Percentiles rank a stretch among this genome's conserved stretches.
These are phyloP conservation scores for Ophiostoma sp. DNA, from an alignment of 2,329 filamentous ascomycete genomes.

Conservation along the genomic window DNA sequence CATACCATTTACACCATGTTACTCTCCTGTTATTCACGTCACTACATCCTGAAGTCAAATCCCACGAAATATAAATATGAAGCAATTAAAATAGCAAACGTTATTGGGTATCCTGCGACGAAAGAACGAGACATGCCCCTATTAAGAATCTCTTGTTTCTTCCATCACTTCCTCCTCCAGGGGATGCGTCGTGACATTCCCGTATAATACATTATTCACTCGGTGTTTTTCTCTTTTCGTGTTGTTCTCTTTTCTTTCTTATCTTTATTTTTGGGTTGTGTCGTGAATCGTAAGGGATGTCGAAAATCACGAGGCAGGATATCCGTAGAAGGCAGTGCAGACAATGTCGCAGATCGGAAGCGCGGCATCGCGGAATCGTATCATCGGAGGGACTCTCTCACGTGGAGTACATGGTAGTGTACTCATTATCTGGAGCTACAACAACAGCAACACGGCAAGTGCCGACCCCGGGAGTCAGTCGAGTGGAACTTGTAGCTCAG, in stretches of 20 bases:
- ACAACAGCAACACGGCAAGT: slow-evolving; percentile 3
- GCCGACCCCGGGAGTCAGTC: slow-evolving; percentile 14
- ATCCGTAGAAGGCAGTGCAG: no score
- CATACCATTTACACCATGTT: neutral
- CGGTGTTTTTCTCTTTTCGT: neutral
- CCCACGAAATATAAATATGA: neutral
- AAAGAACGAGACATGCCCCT: neutral
- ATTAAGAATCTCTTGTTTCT: neutral
- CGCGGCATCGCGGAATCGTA: neutral
- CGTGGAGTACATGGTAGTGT: slow-evolving; percentile 7
- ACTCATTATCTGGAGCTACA: slow-evolving; percentile 4
- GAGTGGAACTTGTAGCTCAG: neutral
- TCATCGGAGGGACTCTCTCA: neutral
- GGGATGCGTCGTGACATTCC: neutral
- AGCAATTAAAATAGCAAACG: neutral
- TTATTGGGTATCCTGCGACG: slow-evolving; percentile 6
- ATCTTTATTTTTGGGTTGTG: neutral
- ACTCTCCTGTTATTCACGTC: neutral
- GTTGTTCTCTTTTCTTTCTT: neutral
- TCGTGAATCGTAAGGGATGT: neutral
- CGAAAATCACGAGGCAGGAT: neutral
- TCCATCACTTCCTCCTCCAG: neutral
- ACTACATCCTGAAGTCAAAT: neutral
- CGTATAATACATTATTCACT: neutral
- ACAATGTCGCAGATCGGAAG: no score